phyloP scores from a whole-genome alignment of 257 asterid genomes.

The Fraxinus pennsylvanica region DNA sequence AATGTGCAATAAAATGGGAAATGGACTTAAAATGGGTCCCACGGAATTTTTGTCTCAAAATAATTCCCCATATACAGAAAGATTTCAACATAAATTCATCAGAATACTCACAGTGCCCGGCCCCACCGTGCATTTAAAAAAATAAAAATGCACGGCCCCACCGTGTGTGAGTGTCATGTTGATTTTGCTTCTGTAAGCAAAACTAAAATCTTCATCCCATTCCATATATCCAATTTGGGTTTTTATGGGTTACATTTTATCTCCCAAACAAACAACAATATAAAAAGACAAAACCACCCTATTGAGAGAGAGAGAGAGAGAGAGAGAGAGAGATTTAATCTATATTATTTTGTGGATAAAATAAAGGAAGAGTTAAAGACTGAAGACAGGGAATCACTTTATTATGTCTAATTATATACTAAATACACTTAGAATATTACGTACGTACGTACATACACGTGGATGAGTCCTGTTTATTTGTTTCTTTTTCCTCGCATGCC shows the following conservation, averaged over 20 bases:
- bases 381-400: constrained; percentile 44
- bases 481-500: constrained; percentile 8
- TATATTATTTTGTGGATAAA: constrained; percentile 5
- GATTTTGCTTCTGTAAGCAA: no score
- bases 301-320: constrained; percentile 25
- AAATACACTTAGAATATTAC: background rate
- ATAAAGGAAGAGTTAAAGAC: constrained; percentile 15
- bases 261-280: background rate
- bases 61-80: no score
- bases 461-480: background rate
- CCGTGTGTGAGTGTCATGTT: no score
- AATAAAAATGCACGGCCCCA: no score
- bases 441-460: background rate
- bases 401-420: constrained; percentile 29
- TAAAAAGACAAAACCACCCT: background rate
- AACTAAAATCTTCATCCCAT: background rate
- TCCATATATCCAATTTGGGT: background rate
- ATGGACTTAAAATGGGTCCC: constrained; percentile 1
- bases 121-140: no score
- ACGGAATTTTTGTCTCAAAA: background rate
- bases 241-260: background rate
- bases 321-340: background rate
- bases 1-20: background rate
- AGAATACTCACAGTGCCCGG: no score
- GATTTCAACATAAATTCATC: no score